Evolutionary conservation across 768 basidiomycete species (phyloP), one percentile per base, ranked within the genome.

Genomic region (Tremella mesenterica): DNA sequence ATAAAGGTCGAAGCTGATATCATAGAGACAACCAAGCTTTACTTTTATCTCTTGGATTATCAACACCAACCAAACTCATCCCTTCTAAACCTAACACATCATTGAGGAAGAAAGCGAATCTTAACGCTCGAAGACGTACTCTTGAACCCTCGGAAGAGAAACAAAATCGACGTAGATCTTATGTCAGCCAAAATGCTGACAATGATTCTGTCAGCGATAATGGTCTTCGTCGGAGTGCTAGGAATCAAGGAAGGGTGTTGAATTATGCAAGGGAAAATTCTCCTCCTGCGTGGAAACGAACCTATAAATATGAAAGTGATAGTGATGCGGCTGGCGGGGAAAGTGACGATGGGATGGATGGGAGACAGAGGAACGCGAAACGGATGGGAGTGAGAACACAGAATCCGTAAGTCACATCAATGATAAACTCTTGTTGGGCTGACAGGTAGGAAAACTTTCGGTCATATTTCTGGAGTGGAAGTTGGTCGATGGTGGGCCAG

Each of bases 401-500:
- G 27, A 57, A 71, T 51, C 74, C 74, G 67, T 72, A 21, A 47
- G 68, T 56, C 7, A 18, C 45, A 18, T 45, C n/a, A 54, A 36
- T 29, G 52, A 39, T 12, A 46, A 48, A 59, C 45, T 27, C 47
- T 63, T 20, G 46, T 52, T 1, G 54, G 44, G 30, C 43, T 49
- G 14, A 36, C 27, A 14, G 39, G 29, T 52, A 53, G 70, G 49
- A 91, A 89, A 74, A 79, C 75, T 1, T 91, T 82, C 71, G 91
- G 91, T 0, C 61, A 77, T 29, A 92, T 95, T 52, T 88, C 88
- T 5, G 87, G 81, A 2, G 72, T 93, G 18, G 77, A 78, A 23
- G 81, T 90, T 14, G 89, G 88, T 2, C 83, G 83, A 23, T 87
- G 85, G 83, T 95, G 88, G 88, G 79, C 81, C 51, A 80, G 78